These are phyloP conservation scores for Mallotus nudiflorus DNA, from an alignment of 345 rosid genomes.

Conservation along the genomic window DNA sequence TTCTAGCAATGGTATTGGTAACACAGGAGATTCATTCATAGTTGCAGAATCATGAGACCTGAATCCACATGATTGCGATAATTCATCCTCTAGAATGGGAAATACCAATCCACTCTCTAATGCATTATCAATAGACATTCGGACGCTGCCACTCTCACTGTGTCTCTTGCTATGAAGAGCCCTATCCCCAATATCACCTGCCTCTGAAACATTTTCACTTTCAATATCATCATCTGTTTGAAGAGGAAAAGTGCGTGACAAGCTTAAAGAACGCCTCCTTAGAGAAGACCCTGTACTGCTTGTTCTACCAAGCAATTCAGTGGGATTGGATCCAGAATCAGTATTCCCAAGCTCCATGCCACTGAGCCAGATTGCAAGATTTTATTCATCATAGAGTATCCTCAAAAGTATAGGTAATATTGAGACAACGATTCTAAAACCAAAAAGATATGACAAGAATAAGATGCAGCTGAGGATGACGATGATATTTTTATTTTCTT, in stretches of 20 bases:
- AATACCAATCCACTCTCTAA: conserved; percentile 38
- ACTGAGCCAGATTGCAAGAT: conserved; percentile 10
- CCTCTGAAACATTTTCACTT: conserved; percentile 75
- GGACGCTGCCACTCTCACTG: conserved; percentile 44
- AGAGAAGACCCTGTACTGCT: conserved; percentile 53
- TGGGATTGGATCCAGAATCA: conserved; percentile 21
- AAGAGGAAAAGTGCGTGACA: conserved; percentile 36
- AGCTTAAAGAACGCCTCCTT: conserved; percentile 44
- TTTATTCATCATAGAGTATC: background rate
- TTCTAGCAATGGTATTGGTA: conserved; percentile 43
- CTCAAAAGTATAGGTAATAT: too few species aligned
- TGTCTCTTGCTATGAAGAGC: conserved; percentile 52
- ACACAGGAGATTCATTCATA: conserved; percentile 29
- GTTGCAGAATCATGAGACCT: conserved; percentile 29
- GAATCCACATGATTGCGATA: conserved; percentile 23
- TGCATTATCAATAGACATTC: conserved; percentile 41
- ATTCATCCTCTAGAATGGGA: conserved; percentile 30
- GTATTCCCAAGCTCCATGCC: conserved; percentile 46
- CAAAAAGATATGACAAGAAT: background rate
- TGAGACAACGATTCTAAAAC: too few species aligned
- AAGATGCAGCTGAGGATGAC: conserved; percentile 3
- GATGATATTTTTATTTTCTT: background rate
- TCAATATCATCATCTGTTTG: conserved; percentile 46
- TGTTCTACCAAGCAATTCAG: conserved; percentile 41
- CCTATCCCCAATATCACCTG: conserved; percentile 87